Evolutionary conservation across 2,329 filamentous ascomycete species (phyloP), one percentile per base, ranked within the genome.

Genomic region (Zymoseptoria ardabiliae): DNA sequence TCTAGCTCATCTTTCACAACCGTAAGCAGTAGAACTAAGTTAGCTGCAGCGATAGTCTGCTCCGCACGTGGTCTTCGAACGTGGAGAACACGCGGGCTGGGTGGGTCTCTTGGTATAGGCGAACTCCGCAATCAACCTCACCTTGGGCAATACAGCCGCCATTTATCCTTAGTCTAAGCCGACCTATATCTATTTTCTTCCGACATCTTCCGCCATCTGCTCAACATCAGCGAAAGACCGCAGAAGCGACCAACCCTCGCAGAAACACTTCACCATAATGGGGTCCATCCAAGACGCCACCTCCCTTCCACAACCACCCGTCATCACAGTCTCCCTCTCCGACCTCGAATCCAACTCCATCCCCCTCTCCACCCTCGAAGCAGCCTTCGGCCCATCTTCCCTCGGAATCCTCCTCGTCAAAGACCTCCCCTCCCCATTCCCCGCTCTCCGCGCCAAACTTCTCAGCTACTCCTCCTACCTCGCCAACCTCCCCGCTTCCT

Each of bases 331-430:
- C 51, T 80, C 76, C 61, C 68, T 81, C 1, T 67, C 77, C 56
- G 71, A 72, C 22, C 63, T 74, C 1, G 49, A 71, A 56, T 57
- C 66, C 56, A 68, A 85, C 20, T 82, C 81, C 59, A 80, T 93
- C 52, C 80, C 87, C 0, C 87, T 90, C 56, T 81, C 84, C 58
- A 82, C 83, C 0, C 80, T 94, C 10, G 83, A 89, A 68, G 75
- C 88, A 66, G 94, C 94, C 0, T 97, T 99, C 72, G 94, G 94
- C 0, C 91, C 92, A 1, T 85, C 89, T 23, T 96, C 91, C 2
- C 79, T 97, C 11, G 94, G 94, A 0, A 96, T 99, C 56, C 87
- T 99, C 58, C 79, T 97, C n/a, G 92, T 99, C 53, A 91, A 89
- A 71, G 90, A 91, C 71, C 83, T 97, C 0, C 90, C 91, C 0